Evolutionary conservation across 2,329 filamentous ascomycete species (phyloP).

Genomic region (Penicillium psychrosexuale): DNA sequence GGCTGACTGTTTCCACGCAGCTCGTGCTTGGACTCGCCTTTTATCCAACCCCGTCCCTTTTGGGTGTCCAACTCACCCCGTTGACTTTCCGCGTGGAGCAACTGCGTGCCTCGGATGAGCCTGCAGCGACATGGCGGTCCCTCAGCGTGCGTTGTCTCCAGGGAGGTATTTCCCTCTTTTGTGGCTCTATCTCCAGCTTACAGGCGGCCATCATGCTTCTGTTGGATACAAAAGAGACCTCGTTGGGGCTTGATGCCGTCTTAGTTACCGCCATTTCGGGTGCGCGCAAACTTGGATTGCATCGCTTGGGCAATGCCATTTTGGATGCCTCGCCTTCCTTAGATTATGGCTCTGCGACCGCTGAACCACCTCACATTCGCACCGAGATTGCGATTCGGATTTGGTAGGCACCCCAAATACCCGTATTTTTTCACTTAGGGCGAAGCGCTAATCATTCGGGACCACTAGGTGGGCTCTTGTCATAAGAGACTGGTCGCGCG

Average conservation of each 20-base stretch:
- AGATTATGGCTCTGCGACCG: background rate
- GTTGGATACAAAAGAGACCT: background rate
- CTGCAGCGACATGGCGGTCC: background rate
- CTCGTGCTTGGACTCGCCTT: background rate
- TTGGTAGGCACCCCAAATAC: background rate
- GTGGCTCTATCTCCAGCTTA: background rate
- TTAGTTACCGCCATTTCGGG: background rate
- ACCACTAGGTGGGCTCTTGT: constrained; percentile 2
- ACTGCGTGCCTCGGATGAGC: background rate
- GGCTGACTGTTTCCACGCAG: background rate
- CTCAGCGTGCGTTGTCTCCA: background rate
- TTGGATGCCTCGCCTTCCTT: background rate
- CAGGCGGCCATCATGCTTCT: background rate
- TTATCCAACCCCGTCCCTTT: background rate
- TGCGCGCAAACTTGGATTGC: background rate
- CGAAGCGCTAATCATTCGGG: background rate
- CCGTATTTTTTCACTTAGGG: too few species aligned
- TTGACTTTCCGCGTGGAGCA: background rate
- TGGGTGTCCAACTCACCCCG: background rate
- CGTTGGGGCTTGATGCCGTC: background rate
- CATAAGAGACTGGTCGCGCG: constrained; percentile 18
- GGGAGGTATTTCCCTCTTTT: background rate
- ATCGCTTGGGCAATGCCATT: background rate
- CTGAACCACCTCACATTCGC: background rate
- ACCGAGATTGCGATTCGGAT: background rate